phyloP scores from a whole-genome alignment of 257 asterid species.

The Nicotiana knightiana region DNA sequence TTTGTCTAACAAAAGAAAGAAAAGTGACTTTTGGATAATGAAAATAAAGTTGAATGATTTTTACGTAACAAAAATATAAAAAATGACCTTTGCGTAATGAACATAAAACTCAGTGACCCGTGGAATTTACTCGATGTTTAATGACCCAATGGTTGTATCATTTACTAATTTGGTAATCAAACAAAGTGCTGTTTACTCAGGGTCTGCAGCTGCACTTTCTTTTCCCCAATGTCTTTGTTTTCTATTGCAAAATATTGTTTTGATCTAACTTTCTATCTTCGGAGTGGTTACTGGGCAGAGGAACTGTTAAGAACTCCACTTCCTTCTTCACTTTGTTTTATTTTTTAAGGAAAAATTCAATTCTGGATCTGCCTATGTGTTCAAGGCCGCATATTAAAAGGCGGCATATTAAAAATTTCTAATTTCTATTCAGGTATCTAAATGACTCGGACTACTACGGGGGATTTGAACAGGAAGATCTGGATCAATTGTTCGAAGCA shows the following conservation, averaged over 20 bases:
- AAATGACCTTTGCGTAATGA: too few species aligned
- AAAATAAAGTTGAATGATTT: too few species aligned
- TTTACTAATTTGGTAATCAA: not conserved
- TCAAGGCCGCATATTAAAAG: not conserved
- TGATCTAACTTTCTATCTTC: not conserved
- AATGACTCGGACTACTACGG: not conserved
- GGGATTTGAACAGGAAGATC: conserved; percentile 7
- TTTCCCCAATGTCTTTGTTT: not conserved
- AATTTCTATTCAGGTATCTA: not conserved
- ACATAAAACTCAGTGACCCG: too few species aligned
- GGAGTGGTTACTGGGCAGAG: not conserved
- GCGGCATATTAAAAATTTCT: not conserved
- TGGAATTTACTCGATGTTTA: not conserved
- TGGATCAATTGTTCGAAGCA: conserved; percentile 6
- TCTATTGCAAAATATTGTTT: not conserved
- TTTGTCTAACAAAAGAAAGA: too few species aligned
- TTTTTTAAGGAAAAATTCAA: too few species aligned
- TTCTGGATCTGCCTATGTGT: too few species aligned
- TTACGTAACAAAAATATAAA: too few species aligned
- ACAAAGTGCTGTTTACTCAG: not conserved
- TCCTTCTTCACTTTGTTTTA: too few species aligned
- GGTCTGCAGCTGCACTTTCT: not conserved
- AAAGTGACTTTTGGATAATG: too few species aligned
- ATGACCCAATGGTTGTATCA: not conserved
- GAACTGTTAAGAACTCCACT: not conserved